Base-by-base conservation (phyloP, 2,329 filamentous ascomycete species). In the Sporothrix luriei region DNA sequence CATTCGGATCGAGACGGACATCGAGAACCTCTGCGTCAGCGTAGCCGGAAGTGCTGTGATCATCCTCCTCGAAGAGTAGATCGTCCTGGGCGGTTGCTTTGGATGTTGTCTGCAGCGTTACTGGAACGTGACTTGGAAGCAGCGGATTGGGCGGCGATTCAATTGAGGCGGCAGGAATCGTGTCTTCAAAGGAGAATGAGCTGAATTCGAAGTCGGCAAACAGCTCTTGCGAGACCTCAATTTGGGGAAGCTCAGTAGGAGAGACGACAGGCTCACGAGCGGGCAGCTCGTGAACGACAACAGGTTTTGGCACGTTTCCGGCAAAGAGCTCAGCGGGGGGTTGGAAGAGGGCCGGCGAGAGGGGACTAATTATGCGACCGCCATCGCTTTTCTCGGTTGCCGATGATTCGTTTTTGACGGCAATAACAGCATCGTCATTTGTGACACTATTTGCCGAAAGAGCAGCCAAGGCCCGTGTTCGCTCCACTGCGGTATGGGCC, bases 71-170 rank as follows among this genome's bases (percentile, higher is more conserved):
- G 57, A 86, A 85, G 16, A 86, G 74, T 29, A 81, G 73, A 71
- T 85, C 83, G 69, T 85, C 82, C 13, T 80, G 70, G 13, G 83
- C 83, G 9, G 81, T 82, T 38, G 80, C 75, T 71, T 85, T 86
- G 65, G 83, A 85, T 0, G 82, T 83, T 1, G 79, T 79, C 73
- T 83, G 76, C 49, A 85, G 74, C 26, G 76, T 48, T 3, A 43
- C 29, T 9, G 29, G 29, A 0, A 6, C 33, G 84, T 74, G 48
- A 75, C 73, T 3, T 78, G 78, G n/a, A 76, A 13, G 76, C 75
- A n/a, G n/a, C 76, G 14, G 76, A 75, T 21, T 72, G 21, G 75
- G 73, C 6, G 76, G 29, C 1, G 59, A 9, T 24, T 57, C 49
- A 11, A 40, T 26, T 2, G 40, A 21, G 21, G 57, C 9, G 38